phyloP scores from a whole-genome alignment of 768 basidiomycete genomes.

The Lanmaoa pseudosensibilis region DNA sequence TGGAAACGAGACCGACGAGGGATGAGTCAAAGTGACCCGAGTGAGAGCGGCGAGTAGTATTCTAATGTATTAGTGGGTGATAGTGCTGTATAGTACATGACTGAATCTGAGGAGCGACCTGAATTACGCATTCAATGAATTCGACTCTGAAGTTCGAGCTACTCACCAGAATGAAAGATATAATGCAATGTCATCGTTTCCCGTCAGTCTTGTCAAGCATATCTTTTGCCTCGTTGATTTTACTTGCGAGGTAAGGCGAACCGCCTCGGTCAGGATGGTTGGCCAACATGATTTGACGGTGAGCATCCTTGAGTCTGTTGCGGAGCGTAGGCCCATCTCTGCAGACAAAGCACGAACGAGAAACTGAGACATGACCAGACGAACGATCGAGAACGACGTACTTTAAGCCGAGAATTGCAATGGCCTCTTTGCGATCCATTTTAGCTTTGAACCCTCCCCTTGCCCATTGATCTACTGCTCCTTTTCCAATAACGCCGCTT shows the following conservation, averaged over 20 bases:
- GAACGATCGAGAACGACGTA: slow-evolving; percentile 40
- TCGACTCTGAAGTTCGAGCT: neutral
- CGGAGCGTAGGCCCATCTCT: slow-evolving; percentile 83
- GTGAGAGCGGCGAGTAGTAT: slow-evolving; percentile 16
- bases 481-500: slow-evolving; percentile 57
- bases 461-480: slow-evolving; percentile 76
- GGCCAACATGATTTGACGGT: slow-evolving; percentile 94
- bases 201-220: slow-evolving; percentile 79
- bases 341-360: slow-evolving; percentile 3
- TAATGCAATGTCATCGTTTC: slow-evolving; percentile 31
- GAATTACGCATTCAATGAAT: neutral
- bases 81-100: slow-evolving; percentile 24
- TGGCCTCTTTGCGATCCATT: slow-evolving; percentile 96
- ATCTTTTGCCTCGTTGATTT: slow-evolving; percentile 99
- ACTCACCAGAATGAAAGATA: slow-evolving; percentile 12
- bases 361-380: neutral
- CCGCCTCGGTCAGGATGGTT: slow-evolving; percentile 99
- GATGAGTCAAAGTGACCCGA: neutral
- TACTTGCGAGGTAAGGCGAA: slow-evolving; percentile 96
- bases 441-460: slow-evolving; percentile 94
- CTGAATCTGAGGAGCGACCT: neutral
- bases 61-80: slow-evolving; percentile 18
- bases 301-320: slow-evolving; percentile 88
- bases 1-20: neutral
- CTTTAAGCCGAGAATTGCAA: slow-evolving; percentile 90